Conservation (phyloP, 176 grass and related monocot genomes). For the Triticum dicoccoides region DNA sequence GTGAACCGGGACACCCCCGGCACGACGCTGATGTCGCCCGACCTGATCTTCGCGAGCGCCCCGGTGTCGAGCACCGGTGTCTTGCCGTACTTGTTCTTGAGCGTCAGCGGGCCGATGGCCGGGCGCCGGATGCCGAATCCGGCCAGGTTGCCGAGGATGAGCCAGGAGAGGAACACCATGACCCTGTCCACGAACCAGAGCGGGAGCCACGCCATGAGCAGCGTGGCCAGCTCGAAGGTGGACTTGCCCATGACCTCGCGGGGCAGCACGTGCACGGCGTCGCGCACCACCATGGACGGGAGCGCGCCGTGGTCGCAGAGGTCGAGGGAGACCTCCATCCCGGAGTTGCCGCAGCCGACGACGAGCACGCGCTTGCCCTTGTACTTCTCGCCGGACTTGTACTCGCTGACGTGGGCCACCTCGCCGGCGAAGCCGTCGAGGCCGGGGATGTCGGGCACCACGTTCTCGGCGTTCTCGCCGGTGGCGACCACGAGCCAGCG, state of each 20-base stretch:
- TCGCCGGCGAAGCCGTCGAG: constrained; percentile 31
- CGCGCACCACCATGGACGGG: constrained; percentile 79
- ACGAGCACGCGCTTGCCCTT: constrained; percentile 68
- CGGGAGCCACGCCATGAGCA: constrained; percentile 75
- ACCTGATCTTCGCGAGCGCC: constrained; percentile 45
- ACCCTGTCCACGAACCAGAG: constrained; percentile 78
- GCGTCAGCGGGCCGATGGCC: constrained; percentile 53
- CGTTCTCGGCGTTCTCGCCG: constrained; percentile 73
- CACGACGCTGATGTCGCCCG: constrained; percentile 64
- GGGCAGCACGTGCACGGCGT: constrained; percentile 75
- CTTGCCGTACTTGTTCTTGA: constrained; percentile 64
- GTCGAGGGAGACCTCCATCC: constrained; percentile 87
- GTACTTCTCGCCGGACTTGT: constrained; percentile 64
- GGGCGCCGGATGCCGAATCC: constrained; percentile 65
- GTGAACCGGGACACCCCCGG: constrained; percentile 45
- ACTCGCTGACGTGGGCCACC: constrained; percentile 52
- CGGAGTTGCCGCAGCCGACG: constrained; percentile 87
- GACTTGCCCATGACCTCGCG: constrained; percentile 77
- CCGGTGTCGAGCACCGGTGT: constrained; percentile 80
- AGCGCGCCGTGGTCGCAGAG: constrained; percentile 55
- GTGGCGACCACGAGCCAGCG: constrained; percentile 83
- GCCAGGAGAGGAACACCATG: constrained; percentile 59
- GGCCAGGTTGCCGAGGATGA: constrained; percentile 57
- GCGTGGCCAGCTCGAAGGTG: constrained; percentile 71
- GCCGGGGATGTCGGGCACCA: constrained; percentile 56